A percentile compares a stretch with the other conserved stretches of the same genome.
These are phyloP conservation scores for Cercophora newfieldiana DNA, from an alignment of 495 filamentous ascomycete genomes.

Conservation along the genomic window DNA sequence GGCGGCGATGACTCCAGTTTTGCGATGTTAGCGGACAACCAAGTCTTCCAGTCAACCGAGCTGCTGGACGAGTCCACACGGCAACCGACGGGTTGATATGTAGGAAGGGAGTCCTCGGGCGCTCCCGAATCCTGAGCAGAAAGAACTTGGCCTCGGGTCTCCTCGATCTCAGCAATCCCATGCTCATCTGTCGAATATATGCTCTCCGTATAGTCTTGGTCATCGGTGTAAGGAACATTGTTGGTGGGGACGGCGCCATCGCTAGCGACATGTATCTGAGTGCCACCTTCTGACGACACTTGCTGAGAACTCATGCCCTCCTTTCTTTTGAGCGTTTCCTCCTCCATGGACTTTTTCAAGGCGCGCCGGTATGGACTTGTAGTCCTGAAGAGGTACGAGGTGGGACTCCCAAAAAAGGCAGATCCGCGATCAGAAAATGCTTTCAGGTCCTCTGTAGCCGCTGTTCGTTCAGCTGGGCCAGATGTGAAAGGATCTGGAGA, in stretches of 20 bases:
- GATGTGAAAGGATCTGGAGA: slow-evolving; percentile 14
- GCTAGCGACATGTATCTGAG: slow-evolving; percentile 15
- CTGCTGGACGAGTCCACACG: slow-evolving; percentile 43
- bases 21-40: slow-evolving; percentile 52
- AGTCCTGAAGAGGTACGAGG: slow-evolving; percentile 50
- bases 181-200: slow-evolving; percentile 41
- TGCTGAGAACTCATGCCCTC: slow-evolving; percentile 24
- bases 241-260: not conserved
- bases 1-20: slow-evolving; percentile 47
- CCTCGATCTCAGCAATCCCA: slow-evolving; percentile 14
- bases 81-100: slow-evolving; percentile 29
- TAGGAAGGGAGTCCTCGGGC: not conserved
- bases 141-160: not conserved
- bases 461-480: not conserved
- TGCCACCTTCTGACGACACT: slow-evolving; percentile 16
- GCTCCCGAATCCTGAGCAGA: not conserved
- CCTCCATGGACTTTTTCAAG: slow-evolving; percentile 44
- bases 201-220: slow-evolving; percentile 42
- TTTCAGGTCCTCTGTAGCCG: slow-evolving; percentile 10
- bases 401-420: slow-evolving; percentile 45
- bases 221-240: slow-evolving; percentile 35
- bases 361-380: slow-evolving; percentile 58
- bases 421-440: slow-evolving; percentile 31
- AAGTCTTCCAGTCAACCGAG: slow-evolving; percentile 56
- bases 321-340: slow-evolving; percentile 26